Evolutionary conservation across 257 asterid species (phyloP), one percentile per base, ranked within the genome.

Genomic region (Handroanthus guayacan): DNA sequence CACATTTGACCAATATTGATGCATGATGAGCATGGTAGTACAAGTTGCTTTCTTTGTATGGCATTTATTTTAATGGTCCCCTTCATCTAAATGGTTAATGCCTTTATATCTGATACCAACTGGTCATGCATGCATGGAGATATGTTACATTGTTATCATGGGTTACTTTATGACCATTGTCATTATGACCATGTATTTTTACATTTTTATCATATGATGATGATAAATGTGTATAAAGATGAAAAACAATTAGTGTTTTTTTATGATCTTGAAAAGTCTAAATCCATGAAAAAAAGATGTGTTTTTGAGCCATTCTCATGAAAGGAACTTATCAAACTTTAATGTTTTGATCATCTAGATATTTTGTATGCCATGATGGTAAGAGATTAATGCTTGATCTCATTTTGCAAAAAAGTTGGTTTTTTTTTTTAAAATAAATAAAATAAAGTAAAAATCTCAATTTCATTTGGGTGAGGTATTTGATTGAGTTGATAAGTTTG

Each of bases 91-190:
- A 41, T 62, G 47, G 34, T 52, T 20, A 25, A 25, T 56, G 65
- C 67, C 14, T 78, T 71, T 58, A 54, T 34, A 67, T 45, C n/a
- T 38, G 72, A 52, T 52, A 61, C 74, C 64, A 74, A 61, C 37
- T 61, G 14, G 34, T 52, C 66, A 66, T 66, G 79, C 75, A 63
- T 70, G 83, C 80, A 81, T 78, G 47, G 6, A 2, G 13, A 3
- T 1, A 62, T 78, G 80, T 78, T 13, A 82, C 81, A 79, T 81
- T 70, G 69, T 17, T 75, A 72, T 82, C 86, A 79, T 79, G 62
- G 0, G n/a, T 37, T 75, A 63, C 72, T 83, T 79, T 62, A 36
- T 65, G 77, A 37, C 77, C 65, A n/a, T 72, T 57, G 41, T 69
- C 69, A 55, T 75, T 36, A 56, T 52, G 38, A 47, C 18, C 43